phyloP scores from a whole-genome alignment of 495 filamentous ascomycete genomes.

The Achaetomiella virescens region DNA sequence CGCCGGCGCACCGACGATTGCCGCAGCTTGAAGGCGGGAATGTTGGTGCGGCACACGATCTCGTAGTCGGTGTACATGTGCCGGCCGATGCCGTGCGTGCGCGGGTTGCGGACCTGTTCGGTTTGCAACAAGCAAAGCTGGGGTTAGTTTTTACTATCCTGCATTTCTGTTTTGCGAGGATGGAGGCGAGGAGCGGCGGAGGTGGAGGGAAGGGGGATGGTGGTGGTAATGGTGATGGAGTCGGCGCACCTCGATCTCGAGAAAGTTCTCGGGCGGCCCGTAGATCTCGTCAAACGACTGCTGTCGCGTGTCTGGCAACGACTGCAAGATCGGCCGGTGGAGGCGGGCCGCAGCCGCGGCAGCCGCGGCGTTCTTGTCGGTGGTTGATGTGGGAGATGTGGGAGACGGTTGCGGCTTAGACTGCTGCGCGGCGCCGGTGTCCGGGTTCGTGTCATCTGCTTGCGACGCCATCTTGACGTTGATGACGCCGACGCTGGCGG shows the following conservation, averaged over 20 bases:
- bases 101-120: constrained; percentile 80
- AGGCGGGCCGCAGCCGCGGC: constrained; percentile 38
- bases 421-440: constrained; percentile 14
- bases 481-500: not conserved
- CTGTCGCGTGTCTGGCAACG: constrained; percentile 75
- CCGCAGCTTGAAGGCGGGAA: constrained; percentile 91
- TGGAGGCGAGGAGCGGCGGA: too few species aligned
- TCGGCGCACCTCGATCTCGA: constrained; percentile 83
- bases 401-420: constrained; percentile 14
- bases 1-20: constrained; percentile 80
- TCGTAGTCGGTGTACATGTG: constrained; percentile 99
- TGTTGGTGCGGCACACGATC: constrained; percentile 94
- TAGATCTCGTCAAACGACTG: constrained; percentile 99
- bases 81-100: constrained; percentile 89
- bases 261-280: constrained; percentile 95
- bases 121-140: not conserved
- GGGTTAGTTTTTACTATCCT: too few species aligned
- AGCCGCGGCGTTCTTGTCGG: constrained; percentile 11
- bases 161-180: too few species aligned
- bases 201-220: too few species aligned
- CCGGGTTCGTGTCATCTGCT: constrained; percentile 16
- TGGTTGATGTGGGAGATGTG: constrained; percentile 25
- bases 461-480: constrained; percentile 5
- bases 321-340: constrained; percentile 61
- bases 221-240: not conserved